These are phyloP conservation scores for Ziziphus jujuba DNA, from an alignment of 306 rosid species.

Conservation along the genomic window DNA sequence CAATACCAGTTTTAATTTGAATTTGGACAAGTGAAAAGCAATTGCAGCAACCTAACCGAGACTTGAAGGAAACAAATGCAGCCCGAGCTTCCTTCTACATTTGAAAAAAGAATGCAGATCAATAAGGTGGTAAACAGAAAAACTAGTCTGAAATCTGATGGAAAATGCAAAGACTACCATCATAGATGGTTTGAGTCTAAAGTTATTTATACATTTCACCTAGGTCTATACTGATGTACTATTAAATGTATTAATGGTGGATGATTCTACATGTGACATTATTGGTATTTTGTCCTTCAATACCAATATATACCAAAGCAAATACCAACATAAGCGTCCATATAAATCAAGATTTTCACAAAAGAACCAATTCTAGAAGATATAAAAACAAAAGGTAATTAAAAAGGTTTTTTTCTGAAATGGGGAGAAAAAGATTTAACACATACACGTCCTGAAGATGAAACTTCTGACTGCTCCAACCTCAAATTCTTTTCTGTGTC, in stretches of 20 bases:
- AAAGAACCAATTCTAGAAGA: neutral
- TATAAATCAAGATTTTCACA: neutral
- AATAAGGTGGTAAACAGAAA: constrained; percentile 19
- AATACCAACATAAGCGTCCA: no score
- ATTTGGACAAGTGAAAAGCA: constrained; percentile 69
- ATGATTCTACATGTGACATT: no score
- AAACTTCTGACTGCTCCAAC: constrained; percentile 62
- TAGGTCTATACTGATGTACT: neutral
- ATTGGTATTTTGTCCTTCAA: no score
- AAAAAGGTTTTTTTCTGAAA: neutral
- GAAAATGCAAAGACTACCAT: no score
- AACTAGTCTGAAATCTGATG: no score
- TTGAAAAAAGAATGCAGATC: constrained; percentile 24
- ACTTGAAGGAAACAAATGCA: constrained; percentile 86
- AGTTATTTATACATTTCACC: no score
- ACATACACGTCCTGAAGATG: constrained; percentile 77
- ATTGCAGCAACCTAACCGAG: constrained; percentile 77
- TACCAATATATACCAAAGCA: no score
- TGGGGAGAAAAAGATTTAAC: constrained; percentile 28
- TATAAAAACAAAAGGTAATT: neutral
- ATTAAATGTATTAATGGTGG: neutral
- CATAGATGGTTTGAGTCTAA: no score
- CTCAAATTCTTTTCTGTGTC: constrained; percentile 71
- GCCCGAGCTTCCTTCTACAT: constrained; percentile 72
- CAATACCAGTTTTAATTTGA: no score